A percentile compares a stretch with the other conserved stretches of the same genome.
phyloP scores from a whole-genome alignment of 176 grass and related monocot species.

The Areca catechu region DNA sequence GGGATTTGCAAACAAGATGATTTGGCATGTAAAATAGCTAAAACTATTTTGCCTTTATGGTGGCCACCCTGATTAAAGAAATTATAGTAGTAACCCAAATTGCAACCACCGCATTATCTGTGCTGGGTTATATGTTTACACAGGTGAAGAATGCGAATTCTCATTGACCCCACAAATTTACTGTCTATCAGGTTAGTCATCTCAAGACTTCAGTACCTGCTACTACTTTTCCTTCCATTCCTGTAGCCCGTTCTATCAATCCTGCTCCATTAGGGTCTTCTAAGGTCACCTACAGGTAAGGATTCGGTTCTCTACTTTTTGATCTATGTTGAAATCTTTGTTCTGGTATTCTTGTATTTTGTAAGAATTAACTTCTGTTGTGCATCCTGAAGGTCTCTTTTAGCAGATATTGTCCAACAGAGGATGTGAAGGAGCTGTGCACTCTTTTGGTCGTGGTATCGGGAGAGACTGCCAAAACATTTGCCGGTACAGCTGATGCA shows the following conservation, averaged over 20 bases:
- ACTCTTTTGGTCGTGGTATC: conserved; percentile 24
- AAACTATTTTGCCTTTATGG: too few relatives aligned
- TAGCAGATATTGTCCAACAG: conserved; percentile 22
- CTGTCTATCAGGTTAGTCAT: conserved; percentile 8
- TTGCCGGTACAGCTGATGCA: conserved; percentile 13
- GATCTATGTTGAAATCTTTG: background rate
- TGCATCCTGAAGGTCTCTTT: conserved; percentile 20
- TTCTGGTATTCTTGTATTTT: conserved; percentile 1
- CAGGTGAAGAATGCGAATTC: too few relatives aligned
- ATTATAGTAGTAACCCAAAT: too few relatives aligned
- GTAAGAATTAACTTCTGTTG: background rate
- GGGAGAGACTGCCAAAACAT: conserved; percentile 13
- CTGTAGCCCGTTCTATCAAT: conserved; percentile 8
- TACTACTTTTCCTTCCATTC: conserved; percentile 4
- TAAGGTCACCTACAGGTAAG: conserved; percentile 28
- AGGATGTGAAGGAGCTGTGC: conserved; percentile 28
- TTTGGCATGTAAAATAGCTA: too few relatives aligned
- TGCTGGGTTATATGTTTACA: too few relatives aligned
- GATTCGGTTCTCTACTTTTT: background rate
- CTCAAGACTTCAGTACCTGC: conserved; percentile 10
- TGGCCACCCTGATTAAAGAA: too few relatives aligned
- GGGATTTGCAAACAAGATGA: too few relatives aligned
- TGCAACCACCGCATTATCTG: too few relatives aligned
- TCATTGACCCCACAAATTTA: background rate
- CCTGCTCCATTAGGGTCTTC: background rate